phyloP scores from a whole-genome alignment of 2,329 filamentous ascomycete genomes.

The Fusarium sp. region DNA sequence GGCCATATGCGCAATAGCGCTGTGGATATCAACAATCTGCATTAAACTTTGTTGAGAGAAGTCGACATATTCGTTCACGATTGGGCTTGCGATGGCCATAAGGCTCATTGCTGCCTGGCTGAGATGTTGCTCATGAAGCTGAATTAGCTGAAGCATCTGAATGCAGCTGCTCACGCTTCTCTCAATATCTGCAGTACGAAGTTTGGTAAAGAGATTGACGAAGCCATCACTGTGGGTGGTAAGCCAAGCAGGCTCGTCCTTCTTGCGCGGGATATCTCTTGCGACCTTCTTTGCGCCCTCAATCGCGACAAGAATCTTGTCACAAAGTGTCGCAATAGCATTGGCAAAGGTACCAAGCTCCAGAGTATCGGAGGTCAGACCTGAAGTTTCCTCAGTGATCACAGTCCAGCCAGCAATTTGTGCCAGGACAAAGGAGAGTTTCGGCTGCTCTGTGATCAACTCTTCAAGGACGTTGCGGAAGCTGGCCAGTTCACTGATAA shows the following conservation, averaged over 20 bases:
- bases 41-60: slow-evolving; percentile 71
- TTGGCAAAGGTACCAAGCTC: slow-evolving; percentile 65
- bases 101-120: slow-evolving; percentile 52
- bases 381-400: slow-evolving; percentile 42
- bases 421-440: slow-evolving; percentile 73
- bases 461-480: slow-evolving; percentile 60
- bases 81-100: slow-evolving; percentile 65
- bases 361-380: slow-evolving; percentile 18
- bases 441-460: slow-evolving; percentile 60
- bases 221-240: slow-evolving; percentile 64
- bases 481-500: slow-evolving; percentile 54
- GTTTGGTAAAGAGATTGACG: slow-evolving; percentile 65
- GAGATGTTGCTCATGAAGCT: slow-evolving; percentile 47
- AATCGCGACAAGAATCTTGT: slow-evolving; percentile 82
- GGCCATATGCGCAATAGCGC: slow-evolving; percentile 78
- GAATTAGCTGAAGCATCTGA: slow-evolving; percentile 52
- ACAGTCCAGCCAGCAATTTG: slow-evolving; percentile 77
- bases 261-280: slow-evolving; percentile 54
- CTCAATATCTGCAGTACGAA: slow-evolving; percentile 71
- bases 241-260: slow-evolving; percentile 56
- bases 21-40: slow-evolving; percentile 74
- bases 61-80: slow-evolving; percentile 78
- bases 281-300: slow-evolving; percentile 76
- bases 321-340: slow-evolving; percentile 73
- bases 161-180: slow-evolving; percentile 57